These are phyloP conservation scores for Amborella trichopoda DNA, from an alignment of 164 flowering plant genomes.

Conservation along the genomic window DNA sequence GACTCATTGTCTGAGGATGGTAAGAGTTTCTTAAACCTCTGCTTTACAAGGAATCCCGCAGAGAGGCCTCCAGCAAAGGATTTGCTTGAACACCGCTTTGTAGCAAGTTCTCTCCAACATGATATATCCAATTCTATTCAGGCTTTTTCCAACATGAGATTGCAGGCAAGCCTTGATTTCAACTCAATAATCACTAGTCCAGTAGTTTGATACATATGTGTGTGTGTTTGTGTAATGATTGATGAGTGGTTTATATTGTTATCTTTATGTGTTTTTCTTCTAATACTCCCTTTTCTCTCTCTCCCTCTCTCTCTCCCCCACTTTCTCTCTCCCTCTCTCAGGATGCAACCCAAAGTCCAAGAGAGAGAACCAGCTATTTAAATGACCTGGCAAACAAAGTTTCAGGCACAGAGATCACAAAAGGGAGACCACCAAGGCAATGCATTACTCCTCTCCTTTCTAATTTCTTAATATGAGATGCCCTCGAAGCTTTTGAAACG, in stretches of 20 bases:
- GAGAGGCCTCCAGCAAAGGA: slow-evolving; percentile 65
- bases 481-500: too few relatives aligned
- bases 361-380: slow-evolving; percentile 12
- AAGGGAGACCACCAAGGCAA: slow-evolving; percentile 6
- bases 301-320: background rate
- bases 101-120: slow-evolving; percentile 28
- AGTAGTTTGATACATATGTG: background rate
- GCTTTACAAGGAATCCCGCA: slow-evolving; percentile 82
- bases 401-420: slow-evolving; percentile 4
- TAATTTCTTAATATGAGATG: too few relatives aligned
- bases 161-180: slow-evolving; percentile 7
- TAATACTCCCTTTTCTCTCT: background rate
- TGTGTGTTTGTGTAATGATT: background rate
- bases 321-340: slow-evolving; percentile 1
- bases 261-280: background rate
- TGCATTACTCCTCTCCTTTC: slow-evolving; percentile 7
- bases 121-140: slow-evolving; percentile 16
- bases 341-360: slow-evolving; percentile 13
- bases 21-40: slow-evolving; percentile 63
- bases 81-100: slow-evolving; percentile 64
- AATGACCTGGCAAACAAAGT: slow-evolving; percentile 6
- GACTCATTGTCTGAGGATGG: slow-evolving; percentile 65
- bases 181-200: background rate
- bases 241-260: background rate
- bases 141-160: slow-evolving; percentile 15